phyloP scores from a whole-genome alignment of 2,329 filamentous ascomycete genomes.

The Fusarium gaditjirri region DNA sequence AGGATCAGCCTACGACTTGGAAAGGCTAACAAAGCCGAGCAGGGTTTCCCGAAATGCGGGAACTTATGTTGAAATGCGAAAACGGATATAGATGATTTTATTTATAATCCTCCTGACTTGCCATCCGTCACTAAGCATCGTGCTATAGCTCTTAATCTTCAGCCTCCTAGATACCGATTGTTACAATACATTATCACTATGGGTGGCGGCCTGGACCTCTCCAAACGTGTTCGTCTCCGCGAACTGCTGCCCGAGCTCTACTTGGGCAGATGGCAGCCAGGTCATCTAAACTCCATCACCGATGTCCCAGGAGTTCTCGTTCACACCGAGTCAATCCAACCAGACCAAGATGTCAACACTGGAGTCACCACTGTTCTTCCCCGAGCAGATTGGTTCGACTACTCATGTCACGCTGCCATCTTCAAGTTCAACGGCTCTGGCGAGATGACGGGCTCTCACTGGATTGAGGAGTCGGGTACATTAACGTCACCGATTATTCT shows the following conservation, averaged over 20 bases:
- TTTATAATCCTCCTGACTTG: background rate
- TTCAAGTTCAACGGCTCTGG: conserved; percentile 74
- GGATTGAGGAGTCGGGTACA: conserved; percentile 70
- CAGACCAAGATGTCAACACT: conserved; percentile 55
- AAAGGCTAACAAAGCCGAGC: conserved; percentile 3
- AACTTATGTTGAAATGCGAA: conserved; percentile 1
- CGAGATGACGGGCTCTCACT: conserved; percentile 70
- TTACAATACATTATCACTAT: background rate
- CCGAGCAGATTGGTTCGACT: conserved; percentile 55
- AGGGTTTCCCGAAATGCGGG: conserved; percentile 8
- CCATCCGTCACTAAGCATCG: fast-evolving
- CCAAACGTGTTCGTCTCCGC: conserved; percentile 49
- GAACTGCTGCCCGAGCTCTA: conserved; percentile 57
- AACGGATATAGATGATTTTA: background rate
- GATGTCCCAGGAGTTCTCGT: conserved; percentile 61
- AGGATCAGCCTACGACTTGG: background rate
- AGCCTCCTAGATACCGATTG: background rate
- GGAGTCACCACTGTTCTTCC: conserved; percentile 63
- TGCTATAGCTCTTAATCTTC: background rate
- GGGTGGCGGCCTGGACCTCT: background rate
- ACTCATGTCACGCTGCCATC: conserved; percentile 59
- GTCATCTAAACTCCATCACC: conserved; percentile 61
- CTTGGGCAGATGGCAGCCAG: conserved; percentile 56
- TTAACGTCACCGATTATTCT: conserved; percentile 69
- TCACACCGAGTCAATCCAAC: conserved; percentile 57